A percentile compares a stretch with the other conserved stretches of the same genome.
Conservation (phyloP, 2,329 filamentous ascomycete genomes). For the Cladosporium sp. region DNA sequence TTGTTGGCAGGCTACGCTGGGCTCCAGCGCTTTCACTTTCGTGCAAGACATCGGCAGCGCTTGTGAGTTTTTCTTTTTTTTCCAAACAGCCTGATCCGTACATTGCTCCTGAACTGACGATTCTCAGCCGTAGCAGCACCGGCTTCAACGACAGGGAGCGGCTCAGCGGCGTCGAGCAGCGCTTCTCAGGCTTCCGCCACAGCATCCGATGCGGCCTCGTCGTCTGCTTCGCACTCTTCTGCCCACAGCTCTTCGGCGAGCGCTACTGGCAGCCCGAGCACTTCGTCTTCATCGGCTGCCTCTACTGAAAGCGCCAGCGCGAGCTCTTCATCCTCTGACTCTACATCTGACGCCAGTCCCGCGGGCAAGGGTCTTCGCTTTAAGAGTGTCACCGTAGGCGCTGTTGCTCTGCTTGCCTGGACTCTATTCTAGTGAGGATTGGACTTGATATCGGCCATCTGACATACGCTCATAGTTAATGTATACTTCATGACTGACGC, state of each 20-base stretch:
- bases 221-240: neutral
- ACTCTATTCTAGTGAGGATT: neutral
- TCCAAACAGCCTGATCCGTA: too few species aligned
- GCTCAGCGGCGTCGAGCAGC: neutral
- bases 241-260: neutral
- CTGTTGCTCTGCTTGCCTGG: neutral
- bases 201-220: neutral
- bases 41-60: neutral
- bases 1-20: slow-evolving; percentile 10
- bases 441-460: neutral
- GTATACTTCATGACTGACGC: neutral
- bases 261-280: neutral
- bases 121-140: neutral
- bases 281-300: neutral
- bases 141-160: neutral
- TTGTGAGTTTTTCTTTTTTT: slow-evolving; percentile 5
- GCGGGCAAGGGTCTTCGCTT: neutral
- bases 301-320: neutral
- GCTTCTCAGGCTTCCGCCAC: neutral
- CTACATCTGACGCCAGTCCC: neutral
- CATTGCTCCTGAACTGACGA: neutral
- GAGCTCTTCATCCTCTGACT: neutral
- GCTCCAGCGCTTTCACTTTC: slow-evolving; percentile 2
- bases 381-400: neutral
- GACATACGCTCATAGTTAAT: neutral